Evolutionary conservation across 192 early-diverging fungal species (phyloP), one percentile per base, ranked within the genome.

Genomic region (Umbelopsis ramanniana): DNA sequence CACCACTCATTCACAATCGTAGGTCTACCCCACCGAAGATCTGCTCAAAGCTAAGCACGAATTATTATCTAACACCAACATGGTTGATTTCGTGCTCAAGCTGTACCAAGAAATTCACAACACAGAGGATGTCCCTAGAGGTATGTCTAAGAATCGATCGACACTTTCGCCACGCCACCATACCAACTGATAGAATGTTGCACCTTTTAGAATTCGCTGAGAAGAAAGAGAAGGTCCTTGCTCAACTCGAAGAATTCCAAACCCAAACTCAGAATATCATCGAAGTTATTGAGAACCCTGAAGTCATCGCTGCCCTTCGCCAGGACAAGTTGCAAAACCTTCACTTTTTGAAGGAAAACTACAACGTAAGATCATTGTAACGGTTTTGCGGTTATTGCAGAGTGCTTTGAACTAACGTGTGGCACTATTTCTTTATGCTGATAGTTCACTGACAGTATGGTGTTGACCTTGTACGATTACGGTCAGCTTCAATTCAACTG

Each of bases 301-400:
- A 94, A 75, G 93, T 97, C 21, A 91, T 94, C 63, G 88, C 89
- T 70, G 86, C 92, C 72, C 87, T 97, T 78, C 95, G 95, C 71
- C 92, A 96, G 83, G 96, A 97, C 82, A 98, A 98, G 86, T 81
- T 91, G 54, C 94, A 94, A 75, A 95, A 97, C 84, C 86, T 95
- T 74, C 87, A 92, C 81, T 93, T 94, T 50, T 81, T 98, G 72
- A 87, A 89, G 74, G 92, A 95, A 45, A 95, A 91, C 78, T 95
- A 94, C 76, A 88, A 84, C 37, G 92, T 93, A 81, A 72, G 83
- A 24, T 45, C 52, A 26, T 46, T 55, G 40, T 43, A 43, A 43
- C 6, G 8, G 6, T 43, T 43, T 1, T 12, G 40, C 11, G 40
- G 6, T 4, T 4, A 29, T 43, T 43, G 11, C 40, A 43, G 11